Evolutionary conservation across 1,284 basidiomycete genomes (phyloP), one percentile per base, ranked within the genome.

Genomic region (Trametes versicolor): DNA sequence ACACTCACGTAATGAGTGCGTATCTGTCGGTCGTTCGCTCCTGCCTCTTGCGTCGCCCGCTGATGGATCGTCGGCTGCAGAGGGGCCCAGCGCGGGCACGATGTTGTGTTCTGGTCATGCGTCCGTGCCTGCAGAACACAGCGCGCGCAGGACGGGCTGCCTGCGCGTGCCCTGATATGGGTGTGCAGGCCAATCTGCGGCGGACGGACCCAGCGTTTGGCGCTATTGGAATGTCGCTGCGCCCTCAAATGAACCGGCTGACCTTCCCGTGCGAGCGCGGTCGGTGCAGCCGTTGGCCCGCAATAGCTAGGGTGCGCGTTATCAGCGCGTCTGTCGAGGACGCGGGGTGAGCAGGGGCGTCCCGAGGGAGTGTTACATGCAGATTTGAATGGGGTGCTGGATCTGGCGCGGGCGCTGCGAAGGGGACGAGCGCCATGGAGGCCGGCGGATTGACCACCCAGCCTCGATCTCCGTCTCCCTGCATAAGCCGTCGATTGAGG

Each of bases 31-130:
- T 50, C 25, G 50, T 25, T 52, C 52, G 29, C 29, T 32, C 52
- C 43, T 55, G 50, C 36, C 60, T 34, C 25, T 37, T 29, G 43
- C 51, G 34, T 54, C 64, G 57, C 64, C 67, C 36, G 60, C 49
- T 69, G 67, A 69, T 69, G 64, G 67, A 66, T 66, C 67, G 64
- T 69, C 67, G 67, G 57, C 39, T 32, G 57, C 67, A 53, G 60
- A 59, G 67, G 63, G 62, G 62, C 64, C 45, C 23, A 34, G 37
- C 37, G n/a, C n/a, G n/a, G n/a, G n/a, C 48, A 37, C 58, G 59
- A 60, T 59, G 32, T 37, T 25, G 49, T 8, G 49, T 54, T 59
- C 62, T 58, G n/a, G 57, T 63, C 63, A 60, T 63, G 54, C 60
- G 45, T 58, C 55, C 56, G 63, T 58, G 56, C 55, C 60, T 58